These are phyloP conservation scores for Trifolium fragiferum DNA, from an alignment of 306 rosid genomes.

Conservation along the genomic window DNA sequence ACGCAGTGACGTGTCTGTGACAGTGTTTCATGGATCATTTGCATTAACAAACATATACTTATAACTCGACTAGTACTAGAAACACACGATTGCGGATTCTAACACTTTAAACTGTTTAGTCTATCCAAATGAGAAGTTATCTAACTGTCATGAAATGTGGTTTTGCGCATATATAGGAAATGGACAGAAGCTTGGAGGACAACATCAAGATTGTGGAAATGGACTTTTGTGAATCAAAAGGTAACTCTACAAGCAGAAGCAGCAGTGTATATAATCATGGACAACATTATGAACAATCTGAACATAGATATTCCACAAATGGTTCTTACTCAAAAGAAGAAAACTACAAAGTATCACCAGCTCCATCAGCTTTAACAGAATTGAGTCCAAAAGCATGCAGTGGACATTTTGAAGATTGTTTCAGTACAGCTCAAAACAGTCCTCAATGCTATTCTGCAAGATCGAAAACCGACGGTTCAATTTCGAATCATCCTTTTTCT, in stretches of 20 bases:
- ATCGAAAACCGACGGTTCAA: conserved; percentile 56
- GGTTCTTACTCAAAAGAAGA: conserved; percentile 58
- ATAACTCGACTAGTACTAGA: not conserved
- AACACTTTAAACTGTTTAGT: too few species aligned
- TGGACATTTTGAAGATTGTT: conserved; percentile 73
- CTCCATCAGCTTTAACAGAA: conserved; percentile 66
- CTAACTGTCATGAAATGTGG: too few species aligned
- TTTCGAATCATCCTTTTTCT: conserved; percentile 57
- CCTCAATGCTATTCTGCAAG: conserved; percentile 71
- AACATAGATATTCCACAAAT: conserved; percentile 44
- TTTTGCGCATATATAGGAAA: conserved; percentile 56
- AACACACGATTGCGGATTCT: too few species aligned
- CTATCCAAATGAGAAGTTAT: too few species aligned
- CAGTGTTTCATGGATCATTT: not conserved
- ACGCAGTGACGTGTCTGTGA: not conserved
- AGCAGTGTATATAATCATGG: conserved; percentile 50
- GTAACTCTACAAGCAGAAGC: conserved; percentile 55
- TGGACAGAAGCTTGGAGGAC: conserved; percentile 69
- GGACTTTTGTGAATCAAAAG: conserved; percentile 69
- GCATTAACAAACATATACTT: not conserved
- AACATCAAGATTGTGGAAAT: conserved; percentile 93
- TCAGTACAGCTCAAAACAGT: conserved; percentile 68
- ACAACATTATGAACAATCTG: conserved; percentile 37
- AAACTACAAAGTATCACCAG: conserved; percentile 62
- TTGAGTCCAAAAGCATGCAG: conserved; percentile 74